Evolutionary conservation across 148 eudicot genomes (phyloP).

Genomic region (Spergularia marina): DNA sequence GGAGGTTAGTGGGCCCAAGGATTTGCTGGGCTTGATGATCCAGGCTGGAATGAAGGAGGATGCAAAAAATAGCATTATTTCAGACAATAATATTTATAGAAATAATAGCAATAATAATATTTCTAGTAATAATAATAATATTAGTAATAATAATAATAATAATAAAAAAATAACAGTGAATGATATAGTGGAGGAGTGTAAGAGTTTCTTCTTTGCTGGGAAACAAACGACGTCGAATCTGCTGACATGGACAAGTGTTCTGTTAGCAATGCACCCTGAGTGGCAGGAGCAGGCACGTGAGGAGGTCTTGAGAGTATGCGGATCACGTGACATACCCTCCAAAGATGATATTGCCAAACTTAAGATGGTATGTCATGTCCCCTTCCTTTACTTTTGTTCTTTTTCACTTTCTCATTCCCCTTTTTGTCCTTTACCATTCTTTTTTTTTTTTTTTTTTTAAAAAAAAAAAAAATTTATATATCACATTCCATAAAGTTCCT

Average conservation of each 20-base stretch:
- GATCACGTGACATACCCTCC: conserved; percentile 87
- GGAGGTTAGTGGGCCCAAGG: conserved; percentile 51
- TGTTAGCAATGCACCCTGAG: conserved; percentile 87
- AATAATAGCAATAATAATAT: background rate
- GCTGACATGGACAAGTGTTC: conserved; percentile 92
- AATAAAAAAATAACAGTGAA: conserved; percentile 47
- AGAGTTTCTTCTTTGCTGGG: conserved; percentile 95
- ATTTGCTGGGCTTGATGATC: conserved; percentile 82
- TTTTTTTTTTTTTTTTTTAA: too few relatives aligned
- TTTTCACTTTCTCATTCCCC: too few relatives aligned
- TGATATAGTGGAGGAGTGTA: conserved; percentile 96
- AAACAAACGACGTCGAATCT: conserved; percentile 86
- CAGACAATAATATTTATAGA: background rate
- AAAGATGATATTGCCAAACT: conserved; percentile 82
- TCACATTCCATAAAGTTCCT: background rate
- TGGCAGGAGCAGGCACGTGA: conserved; percentile 98
- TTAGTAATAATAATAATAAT: conserved; percentile 20
- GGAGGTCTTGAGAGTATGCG: conserved; percentile 73
- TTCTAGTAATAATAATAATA: conserved; percentile 19
- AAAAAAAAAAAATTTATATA: background rate
- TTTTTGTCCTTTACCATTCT: background rate
- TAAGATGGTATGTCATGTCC: conserved; percentile 55
- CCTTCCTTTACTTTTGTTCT: background rate
- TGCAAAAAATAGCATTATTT: background rate
- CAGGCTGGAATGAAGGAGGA: conserved; percentile 54